These are phyloP conservation scores for Mariannaea sp. DNA, from an alignment of 2,329 filamentous ascomycete species.

Conservation along the genomic window DNA sequence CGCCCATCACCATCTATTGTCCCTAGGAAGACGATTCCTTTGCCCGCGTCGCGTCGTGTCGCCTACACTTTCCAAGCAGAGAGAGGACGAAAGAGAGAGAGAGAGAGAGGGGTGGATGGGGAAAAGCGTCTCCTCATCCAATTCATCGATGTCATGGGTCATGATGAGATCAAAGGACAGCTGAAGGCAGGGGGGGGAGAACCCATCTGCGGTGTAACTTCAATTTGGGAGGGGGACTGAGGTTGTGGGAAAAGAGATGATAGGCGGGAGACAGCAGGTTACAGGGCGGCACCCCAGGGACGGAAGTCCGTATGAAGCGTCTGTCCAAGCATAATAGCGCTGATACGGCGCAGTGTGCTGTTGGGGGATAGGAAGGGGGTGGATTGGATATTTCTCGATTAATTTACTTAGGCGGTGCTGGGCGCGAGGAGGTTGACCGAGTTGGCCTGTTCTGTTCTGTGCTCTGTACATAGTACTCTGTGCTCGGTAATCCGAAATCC, in stretches of 20 bases:
- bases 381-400: conserved; percentile 2
- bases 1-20: conserved; percentile 20
- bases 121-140: neutral
- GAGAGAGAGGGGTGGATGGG: conserved; percentile 9
- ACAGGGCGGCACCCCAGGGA: conserved; percentile 5
- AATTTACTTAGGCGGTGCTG: neutral
- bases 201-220: conserved; percentile 12
- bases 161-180: conserved; percentile 16
- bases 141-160: neutral
- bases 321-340: neutral
- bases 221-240: conserved; percentile 13
- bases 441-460: no score
- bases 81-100: no score
- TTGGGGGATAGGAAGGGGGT: neutral
- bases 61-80: conserved; percentile 7
- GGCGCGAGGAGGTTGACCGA: conserved; percentile 8
- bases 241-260: conserved; percentile 13
- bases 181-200: conserved; percentile 17
- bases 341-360: conserved; percentile 4
- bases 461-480: no score
- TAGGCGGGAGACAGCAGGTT: neutral
- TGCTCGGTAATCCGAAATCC: no score
- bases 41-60: conserved; percentile 15
- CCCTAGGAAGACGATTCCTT: conserved; percentile 23
- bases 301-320: conserved; percentile 3